These are phyloP conservation scores for Ogataea hybrid DNA, from an alignment of 1,139 yeast genomes.

Conservation along the genomic window DNA sequence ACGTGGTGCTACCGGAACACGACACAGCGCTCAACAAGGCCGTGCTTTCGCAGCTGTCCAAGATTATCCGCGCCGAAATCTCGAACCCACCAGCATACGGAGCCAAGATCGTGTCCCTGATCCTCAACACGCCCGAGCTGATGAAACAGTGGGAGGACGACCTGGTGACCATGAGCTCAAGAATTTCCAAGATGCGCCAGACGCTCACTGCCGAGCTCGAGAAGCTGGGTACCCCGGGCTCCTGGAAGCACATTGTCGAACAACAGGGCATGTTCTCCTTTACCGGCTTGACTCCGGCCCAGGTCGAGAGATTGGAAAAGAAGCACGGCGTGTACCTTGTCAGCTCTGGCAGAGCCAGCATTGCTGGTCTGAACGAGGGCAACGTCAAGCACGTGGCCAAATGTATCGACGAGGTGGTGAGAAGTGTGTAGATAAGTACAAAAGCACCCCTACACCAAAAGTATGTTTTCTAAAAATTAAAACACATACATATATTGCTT, in stretches of 20 bases:
- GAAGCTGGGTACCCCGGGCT: constrained; percentile 74
- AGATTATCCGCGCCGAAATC: constrained; percentile 76
- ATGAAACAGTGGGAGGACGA: constrained; percentile 82
- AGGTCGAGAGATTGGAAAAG: constrained; percentile 75
- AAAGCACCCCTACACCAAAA: neutral
- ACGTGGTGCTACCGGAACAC: constrained; percentile 53
- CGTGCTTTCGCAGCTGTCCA: constrained; percentile 71
- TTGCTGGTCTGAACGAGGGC: constrained; percentile 85
- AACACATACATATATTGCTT: neutral
- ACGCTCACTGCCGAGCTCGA: constrained; percentile 61
- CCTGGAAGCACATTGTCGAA: constrained; percentile 88
- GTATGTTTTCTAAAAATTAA: neutral
- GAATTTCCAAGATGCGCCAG: constrained; percentile 77
- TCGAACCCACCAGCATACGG: constrained; percentile 98
- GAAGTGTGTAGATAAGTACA: constrained; percentile 9
- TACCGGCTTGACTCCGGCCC: constrained; percentile 79
- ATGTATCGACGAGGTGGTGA: constrained; percentile 78
- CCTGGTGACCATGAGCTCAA: constrained; percentile 81
- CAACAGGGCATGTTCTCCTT: constrained; percentile 98
- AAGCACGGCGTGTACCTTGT: constrained; percentile 80
- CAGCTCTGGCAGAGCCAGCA: constrained; percentile 86
- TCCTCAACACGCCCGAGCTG: constrained; percentile 64
- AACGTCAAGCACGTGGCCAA: constrained; percentile 80
- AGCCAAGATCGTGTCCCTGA: constrained; percentile 82
- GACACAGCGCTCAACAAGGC: constrained; percentile 46